Conservation (phyloP, 345 rosid genomes). For the thale cress (Arabidopsis thaliana) region DNA sequence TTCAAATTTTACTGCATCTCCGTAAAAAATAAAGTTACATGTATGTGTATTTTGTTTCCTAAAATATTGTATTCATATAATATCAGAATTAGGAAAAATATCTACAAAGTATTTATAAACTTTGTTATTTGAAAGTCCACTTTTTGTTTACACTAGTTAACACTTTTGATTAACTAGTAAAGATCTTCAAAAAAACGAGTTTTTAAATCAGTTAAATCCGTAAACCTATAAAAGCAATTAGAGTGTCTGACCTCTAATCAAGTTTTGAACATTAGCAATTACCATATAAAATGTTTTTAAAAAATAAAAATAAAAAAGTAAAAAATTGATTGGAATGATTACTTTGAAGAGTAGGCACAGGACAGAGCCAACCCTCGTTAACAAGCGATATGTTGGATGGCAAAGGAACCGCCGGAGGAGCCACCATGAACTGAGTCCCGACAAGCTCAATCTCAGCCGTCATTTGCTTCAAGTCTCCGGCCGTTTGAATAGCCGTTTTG, state of each 20-base stretch:
- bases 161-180: no score
- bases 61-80: no score
- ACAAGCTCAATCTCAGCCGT: slow-evolving; percentile 60
- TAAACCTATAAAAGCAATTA: neutral
- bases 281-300: neutral
- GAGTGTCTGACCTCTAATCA: no score
- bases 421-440: slow-evolving; percentile 89
- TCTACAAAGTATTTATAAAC: no score
- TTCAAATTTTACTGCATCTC: neutral
- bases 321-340: neutral
- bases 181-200: no score
- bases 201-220: neutral
- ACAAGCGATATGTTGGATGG: slow-evolving; percentile 69
- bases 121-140: no score
- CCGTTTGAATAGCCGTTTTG: slow-evolving; percentile 84
- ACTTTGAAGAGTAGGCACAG: slow-evolving; percentile 48
- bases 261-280: neutral
- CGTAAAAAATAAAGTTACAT: no score
- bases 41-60: no score
- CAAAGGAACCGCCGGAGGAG: slow-evolving; percentile 64
- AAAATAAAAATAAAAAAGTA: neutral
- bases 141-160: no score
- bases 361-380: slow-evolving; percentile 87
- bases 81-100: no score
- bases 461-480: slow-evolving; percentile 87